Conservation (phyloP, 176 grass and related monocot species). For the Triticum timopheevii region DNA sequence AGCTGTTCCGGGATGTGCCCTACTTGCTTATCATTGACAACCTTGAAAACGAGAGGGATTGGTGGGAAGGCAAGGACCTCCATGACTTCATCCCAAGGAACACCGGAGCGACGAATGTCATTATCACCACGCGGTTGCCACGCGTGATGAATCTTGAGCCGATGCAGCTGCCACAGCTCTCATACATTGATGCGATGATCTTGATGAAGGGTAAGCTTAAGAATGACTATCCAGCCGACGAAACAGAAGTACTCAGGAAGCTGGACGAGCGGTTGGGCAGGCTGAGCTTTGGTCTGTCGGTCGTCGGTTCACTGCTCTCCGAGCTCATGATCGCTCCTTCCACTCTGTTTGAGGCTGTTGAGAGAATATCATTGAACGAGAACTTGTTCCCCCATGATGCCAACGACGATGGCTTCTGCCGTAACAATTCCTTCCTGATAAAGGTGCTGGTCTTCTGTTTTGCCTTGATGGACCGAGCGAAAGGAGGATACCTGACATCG, state of each 20-base stretch:
- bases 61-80: slow-evolving; percentile 99
- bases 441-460: slow-evolving; percentile 86
- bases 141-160: slow-evolving; percentile 86
- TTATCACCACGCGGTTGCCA: slow-evolving; percentile 70
- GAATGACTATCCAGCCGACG: slow-evolving; percentile 72
- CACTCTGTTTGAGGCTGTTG: slow-evolving; percentile 77
- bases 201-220: slow-evolving; percentile 82
- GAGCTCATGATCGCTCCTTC: slow-evolving; percentile 85
- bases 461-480: slow-evolving; percentile 76
- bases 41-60: slow-evolving; percentile 89
- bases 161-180: slow-evolving; percentile 76
- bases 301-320: slow-evolving; percentile 78
- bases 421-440: slow-evolving; percentile 82
- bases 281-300: slow-evolving; percentile 85
- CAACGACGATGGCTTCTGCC: slow-evolving; percentile 75
- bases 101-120: slow-evolving; percentile 78
- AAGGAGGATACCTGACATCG: slow-evolving; percentile 71
- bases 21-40: slow-evolving; percentile 97
- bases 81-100: slow-evolving; percentile 97
- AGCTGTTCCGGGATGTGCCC: slow-evolving; percentile 89
- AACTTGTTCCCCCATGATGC: slow-evolving; percentile 42
- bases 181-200: slow-evolving; percentile 60
- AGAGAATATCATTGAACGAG: slow-evolving; percentile 67
- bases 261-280: slow-evolving; percentile 82
- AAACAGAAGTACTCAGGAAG: slow-evolving; percentile 76